A percentile compares a stretch with the other conserved stretches of the same genome.
phyloP scores from a whole-genome alignment of 1,139 yeast genomes.

The Martiniozyma asiatica region DNA sequence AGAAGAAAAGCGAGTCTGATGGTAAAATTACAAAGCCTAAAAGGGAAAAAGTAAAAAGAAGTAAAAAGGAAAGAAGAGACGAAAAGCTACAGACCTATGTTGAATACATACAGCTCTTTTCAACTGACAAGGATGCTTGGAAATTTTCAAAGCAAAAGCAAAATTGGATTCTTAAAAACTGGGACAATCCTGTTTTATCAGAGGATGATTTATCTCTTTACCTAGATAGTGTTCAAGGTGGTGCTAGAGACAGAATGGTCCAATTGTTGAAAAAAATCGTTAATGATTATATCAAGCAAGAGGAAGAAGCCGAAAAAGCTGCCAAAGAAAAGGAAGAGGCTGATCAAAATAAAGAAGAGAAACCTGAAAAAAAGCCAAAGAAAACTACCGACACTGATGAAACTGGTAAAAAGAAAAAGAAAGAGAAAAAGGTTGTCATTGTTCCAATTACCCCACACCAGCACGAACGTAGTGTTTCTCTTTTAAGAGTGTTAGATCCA shows the following conservation, averaged over 20 bases:
- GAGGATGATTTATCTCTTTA: conserved; percentile 44
- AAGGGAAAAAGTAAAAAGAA: too few species aligned
- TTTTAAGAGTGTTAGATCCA: too few species aligned
- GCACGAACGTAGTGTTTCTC: too few species aligned
- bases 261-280: conserved; percentile 39
- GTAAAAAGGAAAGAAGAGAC: too few species aligned
- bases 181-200: conserved; percentile 46
- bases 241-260: conserved; percentile 47
- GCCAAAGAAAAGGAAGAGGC: conserved; percentile 12
- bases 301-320: conserved; percentile 28
- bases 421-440: conserved; percentile 8
- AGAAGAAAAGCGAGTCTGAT: too few species aligned
- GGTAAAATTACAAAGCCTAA: too few species aligned
- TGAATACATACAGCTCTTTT: too few species aligned
- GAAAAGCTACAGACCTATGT: too few species aligned
- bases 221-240: conserved; percentile 64
- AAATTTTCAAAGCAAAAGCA: conserved; percentile 91
- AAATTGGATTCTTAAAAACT: conserved; percentile 76
- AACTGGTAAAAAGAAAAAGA: conserved; percentile 5
- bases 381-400: conserved; percentile 4
- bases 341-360: conserved; percentile 15
- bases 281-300: conserved; percentile 44
- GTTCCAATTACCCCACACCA: too few species aligned
- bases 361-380: conserved; percentile 2
- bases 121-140: conserved; percentile 61